Conservation (phyloP, 1,139 yeast species). For the Blastobotrys elegans region DNA sequence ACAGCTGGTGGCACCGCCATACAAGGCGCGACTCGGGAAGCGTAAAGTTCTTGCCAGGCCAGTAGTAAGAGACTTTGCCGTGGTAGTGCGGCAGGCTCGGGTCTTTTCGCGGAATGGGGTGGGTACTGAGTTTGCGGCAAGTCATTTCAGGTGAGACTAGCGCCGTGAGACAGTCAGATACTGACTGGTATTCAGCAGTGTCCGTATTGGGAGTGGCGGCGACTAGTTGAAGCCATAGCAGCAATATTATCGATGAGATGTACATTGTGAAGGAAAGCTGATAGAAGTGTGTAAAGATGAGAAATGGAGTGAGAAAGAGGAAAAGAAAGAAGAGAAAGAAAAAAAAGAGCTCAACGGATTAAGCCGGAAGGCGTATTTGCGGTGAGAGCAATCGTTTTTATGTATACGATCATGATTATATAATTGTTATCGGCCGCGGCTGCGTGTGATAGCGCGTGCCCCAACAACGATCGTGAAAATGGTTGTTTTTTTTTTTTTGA, state of each 20-base stretch:
- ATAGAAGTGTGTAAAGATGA: too few species aligned
- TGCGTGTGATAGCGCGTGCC: too few species aligned
- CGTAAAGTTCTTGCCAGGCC: constrained; percentile 3
- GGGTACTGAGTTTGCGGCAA: not conserved
- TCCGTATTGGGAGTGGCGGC: not conserved
- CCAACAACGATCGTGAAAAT: too few species aligned
- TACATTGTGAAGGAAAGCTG: too few species aligned
- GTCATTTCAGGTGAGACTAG: not conserved
- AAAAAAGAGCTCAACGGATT: not conserved
- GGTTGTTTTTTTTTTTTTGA: too few species aligned
- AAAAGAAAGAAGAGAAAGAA: not conserved
- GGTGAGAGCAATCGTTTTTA: not conserved
- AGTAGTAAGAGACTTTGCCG: not conserved
- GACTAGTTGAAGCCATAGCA: not conserved
- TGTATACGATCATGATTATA: too few species aligned
- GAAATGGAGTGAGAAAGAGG: too few species aligned
- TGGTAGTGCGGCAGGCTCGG: not conserved
- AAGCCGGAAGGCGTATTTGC: not conserved
- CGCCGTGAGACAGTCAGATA: not conserved
- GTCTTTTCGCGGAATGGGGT: not conserved
- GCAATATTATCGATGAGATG: not conserved
- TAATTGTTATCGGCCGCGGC: too few species aligned
- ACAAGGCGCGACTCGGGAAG: not conserved
- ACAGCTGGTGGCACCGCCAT: not conserved
- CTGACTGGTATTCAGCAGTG: not conserved